Evolutionary conservation across 495 filamentous ascomycete genomes (phyloP), one percentile per base, ranked within the genome.

Genomic region (Xylaria telfairii): DNA sequence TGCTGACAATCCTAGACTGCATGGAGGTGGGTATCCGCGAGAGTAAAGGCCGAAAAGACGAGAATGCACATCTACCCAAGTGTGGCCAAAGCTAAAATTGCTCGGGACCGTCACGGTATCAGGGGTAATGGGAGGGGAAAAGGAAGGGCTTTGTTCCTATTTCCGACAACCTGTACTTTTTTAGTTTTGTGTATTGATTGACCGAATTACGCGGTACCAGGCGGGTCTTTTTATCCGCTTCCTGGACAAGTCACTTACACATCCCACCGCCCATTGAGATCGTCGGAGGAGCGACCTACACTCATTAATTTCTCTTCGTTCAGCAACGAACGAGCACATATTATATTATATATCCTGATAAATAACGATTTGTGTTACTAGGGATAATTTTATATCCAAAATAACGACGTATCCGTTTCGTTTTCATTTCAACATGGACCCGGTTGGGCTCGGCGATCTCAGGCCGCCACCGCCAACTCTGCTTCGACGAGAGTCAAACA

Each of bases 131-230:
- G 37, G 28, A 59, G 17, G 34, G 17, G 3, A 21, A 13, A 42
- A 17, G 41, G n/a, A 19, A 41, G 37, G 37, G 59, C 34, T 62
- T 62, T 42, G 34, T 62, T 24, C n/a, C n/a, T n/a, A n/a, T n/a
- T 62, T 37, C 59, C 37, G 34, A 42, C 59, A n/a, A 24, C 37
- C n/a, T n/a, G n/a, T n/a, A n/a, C n/a, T n/a, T 62, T 62, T 42
- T 32, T 34, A 15, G 4, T n/a, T 28, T 54, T 28, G 51, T 30
- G 56, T 59, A 42, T 42, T 21, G 9, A 41, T 62, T n/a, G 10
- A 28, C 6, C 15, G 37, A 19, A 42, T 34, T 37, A 6, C n/a
- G 39, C 30, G 46, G 19, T 46, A 66, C 42, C 32, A 66, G 28
- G 64, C 64, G 46, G 30, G 64, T 53, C 44, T 53, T 24, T 42